Evolutionary conservation across 2,329 filamentous ascomycete genomes (phyloP), one percentile per base, ranked within the genome.

Genomic region (Beauveria bassiana): DNA sequence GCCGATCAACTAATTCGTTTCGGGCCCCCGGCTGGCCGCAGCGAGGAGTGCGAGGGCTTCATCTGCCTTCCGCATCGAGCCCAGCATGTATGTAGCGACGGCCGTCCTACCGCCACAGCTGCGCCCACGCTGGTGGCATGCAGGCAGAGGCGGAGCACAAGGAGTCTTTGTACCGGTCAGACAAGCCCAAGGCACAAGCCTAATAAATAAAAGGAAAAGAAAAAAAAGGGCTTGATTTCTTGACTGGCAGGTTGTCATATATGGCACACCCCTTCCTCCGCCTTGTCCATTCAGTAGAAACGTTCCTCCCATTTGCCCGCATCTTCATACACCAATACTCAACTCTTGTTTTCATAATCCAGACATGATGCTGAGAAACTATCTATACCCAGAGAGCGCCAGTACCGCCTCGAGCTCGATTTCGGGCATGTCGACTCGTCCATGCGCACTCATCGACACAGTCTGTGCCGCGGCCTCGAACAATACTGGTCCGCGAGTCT

Each of bases 391-490:
- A 5, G 51, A 61, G 24, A 24, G 31, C 10, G 31, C 43, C 18
- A 55, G 51, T n/a, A 55, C 59, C 16, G 43, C 59, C 5, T 61
- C 59, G 45, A 61, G 59, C 51, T 61, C 59, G 22, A 49, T 61
- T 14, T 61, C 59, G 31, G 43, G 59, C 28, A 18, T 50, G 34
- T 61, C 59, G n/a, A 61, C 59, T 5, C 51, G 59, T 2, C 55
- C 59, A 1, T 61, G 50, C 31, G 51, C 59, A 5, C 59, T 61
- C 51, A 61, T 61, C 20, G 59, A 61, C 34, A 12, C 51, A 9
- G 59, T 61, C 16, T 61, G 55, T 46, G 24, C 42, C 6, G 28
- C 51, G 12, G 59, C 59, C 42, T 55, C 43, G 22, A 38, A 20
- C 18, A 55, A 43, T 16, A 7, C 40, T 10, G 59, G 59, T 12